Evolutionary conservation across 208 protist species (phyloP), one percentile per base, ranked within the genome.

Genomic region (Angomonas desouzai): DNA sequence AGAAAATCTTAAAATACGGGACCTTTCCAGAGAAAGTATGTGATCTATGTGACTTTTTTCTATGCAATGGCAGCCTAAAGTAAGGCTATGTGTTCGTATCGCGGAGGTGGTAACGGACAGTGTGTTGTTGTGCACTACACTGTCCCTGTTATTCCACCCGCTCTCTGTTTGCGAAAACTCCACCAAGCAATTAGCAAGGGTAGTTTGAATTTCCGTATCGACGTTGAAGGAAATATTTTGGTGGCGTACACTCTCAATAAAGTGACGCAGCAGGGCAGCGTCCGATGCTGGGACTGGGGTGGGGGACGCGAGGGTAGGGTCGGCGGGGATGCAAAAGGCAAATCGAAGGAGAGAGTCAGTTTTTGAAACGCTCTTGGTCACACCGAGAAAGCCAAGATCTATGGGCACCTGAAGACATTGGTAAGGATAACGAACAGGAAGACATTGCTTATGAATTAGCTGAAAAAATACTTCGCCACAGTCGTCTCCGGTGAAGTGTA

Each of bases 51-150:
- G 79, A 4, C 66, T 62, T 11, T 75, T 62, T 3, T 72, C 68
- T 34, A 92, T 79, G 34, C 43, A 22, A 4, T 49, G 47, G 9
- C 78, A 76, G 23, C 85, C 85, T 27, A 72, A 43, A 57, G 81
- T 91, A n/a, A 77, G 66, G 4, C 85, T 79, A 43, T 76, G 64
- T 0, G 85, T 72, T n/a, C 85, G 81, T 43, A 91, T 85, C 16
- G 92, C 72, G 1, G 85, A 66, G n/a, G 79, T 78, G 0, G 75
- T 77, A 28, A 65, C 77, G 0, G 85, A 89, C 40, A 92, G 91
- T 45, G 79, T 85, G 58, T 91, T 94, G 72, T 94, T 94, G 68
- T 94, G 89, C 30, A 94, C 65, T 7, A 94, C 74, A 3, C 83
- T 56, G 61, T 94, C 85, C 34, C 75, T 74, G 34, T 94, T 94